Base-by-base conservation (phyloP, 805 yeast genomes). In the Cyberlindnera maritima region DNA sequence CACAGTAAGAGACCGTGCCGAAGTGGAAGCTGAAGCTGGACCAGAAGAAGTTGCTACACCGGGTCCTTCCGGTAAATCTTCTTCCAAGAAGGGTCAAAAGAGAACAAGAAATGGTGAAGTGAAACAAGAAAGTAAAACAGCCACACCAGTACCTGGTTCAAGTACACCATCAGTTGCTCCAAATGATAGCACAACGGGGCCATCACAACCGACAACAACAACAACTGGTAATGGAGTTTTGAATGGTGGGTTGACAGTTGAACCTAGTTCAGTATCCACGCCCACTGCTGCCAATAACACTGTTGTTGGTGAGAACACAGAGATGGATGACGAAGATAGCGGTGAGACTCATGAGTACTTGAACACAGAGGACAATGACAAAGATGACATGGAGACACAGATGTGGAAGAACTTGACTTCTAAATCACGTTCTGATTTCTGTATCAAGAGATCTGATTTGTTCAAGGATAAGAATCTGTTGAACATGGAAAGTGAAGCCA, bases 351-450 rank as follows among this genome's bases (percentile, higher is more conserved):
- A 66, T 25, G 71, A 68, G 19, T 74, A 71, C 41, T 53, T 75
- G 49, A 69, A 71, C 21, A 77, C 73, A 17, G 76, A 76, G 21
- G 85, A 80, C 44, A 84, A 80, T 41, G 87, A 81, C 46, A 68
- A 61, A 36, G 77, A 78, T 46, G 96, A 88, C 59, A 74, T 86
- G 31, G 96, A 90, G 57, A 67, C 82, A 39, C 85, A 85, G 44
- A 80, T 88, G 1, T 91, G 97, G 97, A 84, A 85, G 56, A 78
- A 79, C n/a, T 66, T 83, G 34, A 89, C 94, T 0, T 86, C 96
- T 0, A 84, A 84, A 50, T 77, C 85, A 0, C 70, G 97, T 47
- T 88, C 92, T 14, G 83, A 85, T 43, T 77, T 87, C 50, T 83
- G 96, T 59, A 66, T 80, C 21, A 74, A 76, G 47, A 75, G 98